Evolutionary conservation across 495 filamentous ascomycete species (phyloP), one percentile per base, ranked within the genome.

Genomic region (Hypoxylon cercidicola): DNA sequence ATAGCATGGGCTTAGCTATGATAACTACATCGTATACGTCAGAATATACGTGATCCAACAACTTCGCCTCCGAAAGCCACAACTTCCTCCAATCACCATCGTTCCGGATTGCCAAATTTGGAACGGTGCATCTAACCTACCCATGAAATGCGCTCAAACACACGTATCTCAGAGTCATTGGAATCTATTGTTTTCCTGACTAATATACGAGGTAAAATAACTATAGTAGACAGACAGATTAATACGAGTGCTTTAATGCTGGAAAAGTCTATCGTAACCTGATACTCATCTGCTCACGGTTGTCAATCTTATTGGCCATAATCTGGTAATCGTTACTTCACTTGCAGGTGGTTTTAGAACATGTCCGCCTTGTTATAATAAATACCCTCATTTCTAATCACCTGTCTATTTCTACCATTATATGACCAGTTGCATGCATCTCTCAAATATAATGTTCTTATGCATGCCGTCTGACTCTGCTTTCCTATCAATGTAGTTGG

Each of bases 111-210:
- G 23, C 63, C 46, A 56, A 40, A 56, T 56, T 10, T 21, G 57
- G 61, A 18, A 25, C 20, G 51, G 56, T 61, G 63, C 63, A 56
- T 56, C 21, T 56, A 28, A 56, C 52, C 21, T 56, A 28, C 30
- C 50, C 37, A 30, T 19, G 44, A 40, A 16, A 44, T 37, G 18
- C 37, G 30, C 21, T 30, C 46, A 9, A 20, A 20, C 23, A 15
- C 40, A 43, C 40, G 40, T 43, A 43, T 18, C 37, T n/a, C 5
- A 20, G 40, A 43, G 7, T 18, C 40, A 16, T 12, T 15, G 1
- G 37, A 16, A 40, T 40, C 6, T 16, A 40, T 15, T 9, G 3
- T 15, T 4, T 16, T 15, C 12, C 1, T 40, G 15, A n/a, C 1
- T 16, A 40, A 15, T 12, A 25, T 25, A 25, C 5, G 23, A 10